Evolutionary conservation across 441 rosid species (phyloP).

Genomic region (Macaranga tanarius): DNA sequence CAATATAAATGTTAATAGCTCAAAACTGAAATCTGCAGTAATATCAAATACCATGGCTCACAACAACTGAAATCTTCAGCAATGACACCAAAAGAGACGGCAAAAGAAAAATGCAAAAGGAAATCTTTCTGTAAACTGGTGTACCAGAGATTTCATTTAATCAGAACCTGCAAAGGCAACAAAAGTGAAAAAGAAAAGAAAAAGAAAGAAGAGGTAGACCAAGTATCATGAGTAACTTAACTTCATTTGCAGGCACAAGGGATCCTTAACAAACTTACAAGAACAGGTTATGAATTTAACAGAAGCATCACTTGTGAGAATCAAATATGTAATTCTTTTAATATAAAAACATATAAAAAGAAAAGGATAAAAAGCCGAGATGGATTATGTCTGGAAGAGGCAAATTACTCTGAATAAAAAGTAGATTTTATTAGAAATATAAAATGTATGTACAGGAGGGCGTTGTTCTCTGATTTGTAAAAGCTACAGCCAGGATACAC

Average conservation of each 20-base stretch:
- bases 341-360: not conserved
- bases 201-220: not conserved
- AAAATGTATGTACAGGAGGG: slow-evolving; percentile 81
- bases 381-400: slow-evolving; percentile 6
- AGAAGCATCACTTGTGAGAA: slow-evolving; percentile 9
- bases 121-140: slow-evolving; percentile 14
- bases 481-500: slow-evolving; percentile 56
- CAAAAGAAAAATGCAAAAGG: not conserved
- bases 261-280: not conserved
- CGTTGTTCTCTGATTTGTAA: slow-evolving; percentile 52
- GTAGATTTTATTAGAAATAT: slow-evolving; percentile 63
- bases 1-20: not conserved
- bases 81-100: not conserved
- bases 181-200: slow-evolving; percentile 4
- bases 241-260: not conserved
- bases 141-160: not conserved
- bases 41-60: not conserved
- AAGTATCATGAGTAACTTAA: not conserved
- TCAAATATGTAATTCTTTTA: not conserved
- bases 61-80: not conserved
- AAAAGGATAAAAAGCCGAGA: not conserved
- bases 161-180: not conserved
- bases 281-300: slow-evolving; percentile 12
- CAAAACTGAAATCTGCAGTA: not conserved
- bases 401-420: slow-evolving; percentile 34